Conservation (phyloP, 2,329 filamentous ascomycete species). For the Alternaria solani region DNA sequence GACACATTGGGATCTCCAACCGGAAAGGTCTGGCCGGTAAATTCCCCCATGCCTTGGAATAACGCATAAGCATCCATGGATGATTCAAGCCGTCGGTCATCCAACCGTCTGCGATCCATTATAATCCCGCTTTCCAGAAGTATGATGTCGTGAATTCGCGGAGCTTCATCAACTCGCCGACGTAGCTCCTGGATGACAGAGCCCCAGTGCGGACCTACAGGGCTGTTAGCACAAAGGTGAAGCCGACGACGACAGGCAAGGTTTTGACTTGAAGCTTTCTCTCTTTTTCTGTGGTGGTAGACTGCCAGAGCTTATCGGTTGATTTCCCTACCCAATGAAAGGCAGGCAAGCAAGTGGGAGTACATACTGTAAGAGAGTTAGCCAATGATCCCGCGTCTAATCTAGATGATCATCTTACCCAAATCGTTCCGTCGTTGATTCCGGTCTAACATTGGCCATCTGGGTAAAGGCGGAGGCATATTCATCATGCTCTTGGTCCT, state of each 20-base stretch:
- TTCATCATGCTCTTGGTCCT: neutral
- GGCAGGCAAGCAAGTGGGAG: too few species aligned
- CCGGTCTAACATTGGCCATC: neutral
- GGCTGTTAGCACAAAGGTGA: too few species aligned
- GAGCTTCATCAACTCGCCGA: neutral
- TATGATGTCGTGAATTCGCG: neutral
- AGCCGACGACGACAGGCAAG: too few species aligned
- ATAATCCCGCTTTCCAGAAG: neutral
- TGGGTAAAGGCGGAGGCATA: neutral
- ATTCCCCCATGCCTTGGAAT: too few species aligned
- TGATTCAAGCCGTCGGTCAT: neutral
- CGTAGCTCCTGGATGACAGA: neutral
- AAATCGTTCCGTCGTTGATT: neutral
- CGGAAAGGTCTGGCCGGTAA: too few species aligned
- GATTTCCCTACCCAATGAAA: accelerated
- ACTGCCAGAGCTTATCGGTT: too few species aligned
- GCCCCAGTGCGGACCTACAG: neutral
- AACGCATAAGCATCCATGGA: too few species aligned
- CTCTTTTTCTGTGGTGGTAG: too few species aligned
- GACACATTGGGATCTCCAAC: neutral
- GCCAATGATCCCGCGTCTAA: too few species aligned
- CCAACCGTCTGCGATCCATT: accelerated
- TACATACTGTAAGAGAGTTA: too few species aligned
- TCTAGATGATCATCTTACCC: accelerated
- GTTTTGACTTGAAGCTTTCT: too few species aligned